These are phyloP conservation scores for Limonium bicolor DNA, from an alignment of 148 eudicot species.

Conservation along the genomic window DNA sequence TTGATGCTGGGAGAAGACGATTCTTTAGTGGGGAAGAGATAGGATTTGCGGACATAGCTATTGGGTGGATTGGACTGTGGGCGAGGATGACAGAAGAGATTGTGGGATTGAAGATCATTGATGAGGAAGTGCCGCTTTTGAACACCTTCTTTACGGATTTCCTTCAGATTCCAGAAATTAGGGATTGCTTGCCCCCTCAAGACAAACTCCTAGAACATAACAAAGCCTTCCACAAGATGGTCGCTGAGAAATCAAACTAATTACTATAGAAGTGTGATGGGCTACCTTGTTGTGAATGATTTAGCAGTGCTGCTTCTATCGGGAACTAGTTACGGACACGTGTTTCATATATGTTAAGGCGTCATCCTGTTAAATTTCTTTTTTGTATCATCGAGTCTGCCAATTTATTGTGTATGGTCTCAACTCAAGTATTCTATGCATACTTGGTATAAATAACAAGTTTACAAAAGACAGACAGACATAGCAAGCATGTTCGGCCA, in stretches of 20 bases:
- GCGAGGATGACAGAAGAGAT: not conserved
- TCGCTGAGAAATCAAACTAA: not conserved
- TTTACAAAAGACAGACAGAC: too few species aligned
- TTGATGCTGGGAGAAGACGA: slow-evolving; percentile 6
- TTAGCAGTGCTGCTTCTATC: too few species aligned
- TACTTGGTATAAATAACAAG: too few species aligned
- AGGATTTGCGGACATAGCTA: not conserved
- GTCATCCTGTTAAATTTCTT: too few species aligned
- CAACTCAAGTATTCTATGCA: too few species aligned
- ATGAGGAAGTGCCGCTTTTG: slow-evolving; percentile 1
- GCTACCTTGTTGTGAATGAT: too few species aligned
- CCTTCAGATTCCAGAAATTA: slow-evolving; percentile 5
- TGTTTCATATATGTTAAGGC: too few species aligned
- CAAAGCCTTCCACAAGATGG: not conserved
- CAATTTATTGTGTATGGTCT: too few species aligned
- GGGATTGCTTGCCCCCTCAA: slow-evolving; percentile 6
- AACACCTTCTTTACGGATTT: not conserved
- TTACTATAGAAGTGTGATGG: too few species aligned
- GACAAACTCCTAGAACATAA: not conserved
- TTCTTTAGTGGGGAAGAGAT: slow-evolving; percentile 7
- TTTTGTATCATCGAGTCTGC: too few species aligned
- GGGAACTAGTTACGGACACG: too few species aligned
- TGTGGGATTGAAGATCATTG: not conserved
- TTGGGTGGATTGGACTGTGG: slow-evolving; percentile 1
- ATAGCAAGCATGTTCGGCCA: too few species aligned